These are phyloP conservation scores for Boletales sp. DNA, from an alignment of 768 basidiomycete genomes.

Conservation along the genomic window DNA sequence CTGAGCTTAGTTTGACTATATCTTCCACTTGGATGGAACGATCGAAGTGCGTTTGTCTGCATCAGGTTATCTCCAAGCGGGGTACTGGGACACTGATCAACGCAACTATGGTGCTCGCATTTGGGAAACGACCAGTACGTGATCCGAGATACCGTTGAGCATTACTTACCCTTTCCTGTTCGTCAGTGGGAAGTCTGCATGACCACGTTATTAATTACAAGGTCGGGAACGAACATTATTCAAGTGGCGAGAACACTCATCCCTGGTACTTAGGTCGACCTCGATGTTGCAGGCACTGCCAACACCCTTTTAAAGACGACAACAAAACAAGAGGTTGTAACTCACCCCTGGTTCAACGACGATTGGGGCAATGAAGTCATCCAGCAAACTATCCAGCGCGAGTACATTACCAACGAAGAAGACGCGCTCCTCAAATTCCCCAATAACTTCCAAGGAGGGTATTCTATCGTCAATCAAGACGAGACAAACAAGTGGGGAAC, in stretches of 20 bases:
- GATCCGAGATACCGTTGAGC: not conserved
- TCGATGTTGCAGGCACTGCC: constrained; percentile 56
- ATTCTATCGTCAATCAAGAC: constrained; percentile 53
- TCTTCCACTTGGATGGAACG: constrained; percentile 63
- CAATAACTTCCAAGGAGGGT: constrained; percentile 53
- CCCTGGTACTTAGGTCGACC: constrained; percentile 44
- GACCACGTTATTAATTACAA: constrained; percentile 68
- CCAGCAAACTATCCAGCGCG: constrained; percentile 49
- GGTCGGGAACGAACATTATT: constrained; percentile 20
- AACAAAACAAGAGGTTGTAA: constrained; percentile 46
- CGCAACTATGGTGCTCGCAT: constrained; percentile 53
- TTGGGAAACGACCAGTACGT: constrained; percentile 51
- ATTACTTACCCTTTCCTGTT: not conserved
- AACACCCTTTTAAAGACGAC: constrained; percentile 55
- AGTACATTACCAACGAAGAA: constrained; percentile 49
- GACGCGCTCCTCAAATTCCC: constrained; percentile 51
- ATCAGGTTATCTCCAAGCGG: constrained; percentile 66
- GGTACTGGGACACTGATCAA: constrained; percentile 51
- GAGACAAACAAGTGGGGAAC: constrained; percentile 54
- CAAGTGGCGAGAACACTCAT: not conserved
- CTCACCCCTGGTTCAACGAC: constrained; percentile 53
- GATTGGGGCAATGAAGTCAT: constrained; percentile 55
- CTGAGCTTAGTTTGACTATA: constrained; percentile 54
- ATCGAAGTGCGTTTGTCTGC: constrained; percentile 67
- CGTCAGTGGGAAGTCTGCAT: constrained; percentile 58